Conservation (phyloP, 2,329 filamentous ascomycete species). For the Exophiala lecanii-corni region DNA sequence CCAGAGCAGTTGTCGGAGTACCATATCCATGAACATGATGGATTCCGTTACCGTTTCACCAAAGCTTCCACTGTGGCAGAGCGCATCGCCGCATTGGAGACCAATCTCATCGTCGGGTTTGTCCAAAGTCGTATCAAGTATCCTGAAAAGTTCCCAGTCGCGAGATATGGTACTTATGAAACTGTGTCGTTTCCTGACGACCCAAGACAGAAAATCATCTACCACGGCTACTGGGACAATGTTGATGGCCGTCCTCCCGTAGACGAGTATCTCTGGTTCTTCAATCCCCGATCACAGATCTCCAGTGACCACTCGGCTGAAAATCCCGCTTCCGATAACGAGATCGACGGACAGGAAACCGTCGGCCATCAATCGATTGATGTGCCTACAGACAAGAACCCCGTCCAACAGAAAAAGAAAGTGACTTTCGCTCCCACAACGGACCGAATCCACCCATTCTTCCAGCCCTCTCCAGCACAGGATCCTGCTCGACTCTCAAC, state of each 20-base stretch:
- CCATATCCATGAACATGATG: constrained; percentile 15
- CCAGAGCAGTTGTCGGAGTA: constrained; percentile 13
- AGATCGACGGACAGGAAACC: too few relatives aligned
- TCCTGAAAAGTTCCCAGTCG: background rate
- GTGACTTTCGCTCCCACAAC: too few relatives aligned
- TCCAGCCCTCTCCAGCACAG: too few relatives aligned
- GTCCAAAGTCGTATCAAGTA: constrained; percentile 6
- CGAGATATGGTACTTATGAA: constrained; percentile 17
- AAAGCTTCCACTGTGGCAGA: constrained; percentile 18
- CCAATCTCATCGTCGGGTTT: constrained; percentile 6
- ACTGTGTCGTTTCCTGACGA: constrained; percentile 12
- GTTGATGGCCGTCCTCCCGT: constrained; percentile 3
- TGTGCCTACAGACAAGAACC: too few relatives aligned
- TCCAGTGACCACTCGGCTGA: too few relatives aligned
- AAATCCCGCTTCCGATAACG: too few relatives aligned
- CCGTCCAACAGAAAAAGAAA: too few relatives aligned
- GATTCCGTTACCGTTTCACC: constrained; percentile 23
- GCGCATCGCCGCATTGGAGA: constrained; percentile 15
- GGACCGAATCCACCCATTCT: too few relatives aligned
- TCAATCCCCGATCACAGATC: too few relatives aligned
- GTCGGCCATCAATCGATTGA: too few relatives aligned
- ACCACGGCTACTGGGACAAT: constrained; percentile 24
- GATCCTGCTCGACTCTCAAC: too few relatives aligned
- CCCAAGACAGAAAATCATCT: constrained; percentile 7
- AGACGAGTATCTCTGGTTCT: background rate